These are phyloP conservation scores for Sabuloglossum arenarium DNA, from an alignment of 495 filamentous ascomycete genomes.

Conservation along the genomic window DNA sequence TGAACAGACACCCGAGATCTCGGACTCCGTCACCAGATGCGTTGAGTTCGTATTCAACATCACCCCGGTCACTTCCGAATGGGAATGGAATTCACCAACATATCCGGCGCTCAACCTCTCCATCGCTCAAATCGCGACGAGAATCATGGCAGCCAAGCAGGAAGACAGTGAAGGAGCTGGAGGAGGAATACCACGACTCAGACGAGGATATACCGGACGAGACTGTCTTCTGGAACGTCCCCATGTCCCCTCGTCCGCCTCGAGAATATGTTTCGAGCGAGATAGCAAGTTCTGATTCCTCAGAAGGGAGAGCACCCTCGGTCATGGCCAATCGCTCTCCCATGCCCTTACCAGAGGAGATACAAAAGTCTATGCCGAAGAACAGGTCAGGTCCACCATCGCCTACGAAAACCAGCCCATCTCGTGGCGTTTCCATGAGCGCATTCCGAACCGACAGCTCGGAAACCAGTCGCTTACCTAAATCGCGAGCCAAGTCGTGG, in stretches of 20 bases:
- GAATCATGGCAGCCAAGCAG: slow-evolving; percentile 56
- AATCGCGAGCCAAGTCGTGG: slow-evolving; percentile 45
- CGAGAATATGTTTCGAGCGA: background rate
- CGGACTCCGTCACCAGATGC: background rate
- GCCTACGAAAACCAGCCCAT: background rate
- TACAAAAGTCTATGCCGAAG: background rate
- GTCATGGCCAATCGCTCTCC: background rate
- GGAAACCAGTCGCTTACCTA: background rate
- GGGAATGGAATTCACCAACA: background rate
- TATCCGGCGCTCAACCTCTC: slow-evolving; percentile 14
- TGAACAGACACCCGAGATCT: slow-evolving; percentile 4
- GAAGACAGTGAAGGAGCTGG: slow-evolving; percentile 60
- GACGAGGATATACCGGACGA: slow-evolving; percentile 91
- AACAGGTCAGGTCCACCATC: slow-evolving; percentile 1
- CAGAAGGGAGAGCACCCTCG: background rate
- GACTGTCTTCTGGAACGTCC: slow-evolving; percentile 80
- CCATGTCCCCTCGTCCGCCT: slow-evolving; percentile 64
- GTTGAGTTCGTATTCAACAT: background rate
- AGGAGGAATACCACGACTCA: slow-evolving; percentile 70
- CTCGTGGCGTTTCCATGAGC: background rate
- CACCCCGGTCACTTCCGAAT: background rate
- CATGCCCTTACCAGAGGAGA: background rate
- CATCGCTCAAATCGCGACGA: slow-evolving; percentile 15
- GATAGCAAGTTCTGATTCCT: background rate
- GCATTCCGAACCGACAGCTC: background rate